Conservation (phyloP, 768 basidiomycete genomes). For the Cystobasidium onofrii region DNA sequence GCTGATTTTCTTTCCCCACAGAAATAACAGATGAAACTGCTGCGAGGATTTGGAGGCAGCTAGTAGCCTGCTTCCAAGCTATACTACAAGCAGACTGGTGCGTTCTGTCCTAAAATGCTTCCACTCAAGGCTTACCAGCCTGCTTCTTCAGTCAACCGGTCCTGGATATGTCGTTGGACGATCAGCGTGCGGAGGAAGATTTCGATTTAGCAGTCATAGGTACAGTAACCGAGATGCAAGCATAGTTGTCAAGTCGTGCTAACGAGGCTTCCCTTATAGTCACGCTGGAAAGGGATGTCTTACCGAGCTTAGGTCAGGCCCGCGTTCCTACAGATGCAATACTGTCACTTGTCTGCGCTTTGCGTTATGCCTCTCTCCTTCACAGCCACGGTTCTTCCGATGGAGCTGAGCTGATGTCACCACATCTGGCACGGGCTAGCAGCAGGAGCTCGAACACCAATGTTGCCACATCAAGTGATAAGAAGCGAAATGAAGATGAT, state of each 20-base stretch:
- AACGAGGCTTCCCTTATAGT: slow-evolving; percentile 2
- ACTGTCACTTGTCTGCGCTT: slow-evolving; percentile 58
- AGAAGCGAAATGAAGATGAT: not conserved
- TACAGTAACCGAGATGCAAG: too few species aligned
- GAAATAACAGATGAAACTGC: slow-evolving; percentile 49
- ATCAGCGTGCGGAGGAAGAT: slow-evolving; percentile 69
- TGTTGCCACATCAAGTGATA: not conserved
- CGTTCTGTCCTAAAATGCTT: slow-evolving; percentile 40
- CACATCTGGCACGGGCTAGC: too few species aligned
- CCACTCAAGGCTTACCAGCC: too few species aligned
- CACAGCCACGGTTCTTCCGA: slow-evolving; percentile 45
- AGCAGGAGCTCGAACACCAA: too few species aligned
- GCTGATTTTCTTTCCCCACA: slow-evolving; percentile 45
- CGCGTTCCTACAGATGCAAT: slow-evolving; percentile 67
- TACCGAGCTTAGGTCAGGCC: slow-evolving; percentile 63
- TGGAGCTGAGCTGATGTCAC: slow-evolving; percentile 31
- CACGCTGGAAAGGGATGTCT: slow-evolving; percentile 66
- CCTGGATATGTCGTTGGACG: slow-evolving; percentile 47
- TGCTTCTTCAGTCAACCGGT: slow-evolving; percentile 54
- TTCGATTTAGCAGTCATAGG: slow-evolving; percentile 75
- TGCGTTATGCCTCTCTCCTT: slow-evolving; percentile 64
- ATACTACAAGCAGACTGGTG: slow-evolving; percentile 79
- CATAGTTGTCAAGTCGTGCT: too few species aligned
- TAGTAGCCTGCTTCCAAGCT: slow-evolving; percentile 71
- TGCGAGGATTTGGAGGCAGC: slow-evolving; percentile 76